Evolutionary conservation across 1,139 yeast species (phyloP).

Genomic region (Arxiozyma bovina): DNA sequence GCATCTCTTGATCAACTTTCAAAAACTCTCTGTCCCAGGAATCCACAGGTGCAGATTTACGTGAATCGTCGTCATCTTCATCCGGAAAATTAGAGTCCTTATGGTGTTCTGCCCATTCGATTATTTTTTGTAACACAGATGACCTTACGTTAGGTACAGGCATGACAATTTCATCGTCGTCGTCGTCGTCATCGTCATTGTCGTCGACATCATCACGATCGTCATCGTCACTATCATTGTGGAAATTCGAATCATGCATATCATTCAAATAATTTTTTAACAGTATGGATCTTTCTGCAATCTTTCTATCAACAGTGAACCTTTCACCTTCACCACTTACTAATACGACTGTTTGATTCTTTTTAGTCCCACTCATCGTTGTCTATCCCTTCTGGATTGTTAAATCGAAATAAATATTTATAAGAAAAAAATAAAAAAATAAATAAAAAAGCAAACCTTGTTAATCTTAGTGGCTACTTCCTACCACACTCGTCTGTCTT

Average conservation of each 20-base stretch:
- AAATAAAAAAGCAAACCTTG: too few species aligned
- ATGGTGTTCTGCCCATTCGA: slow-evolving; percentile 98
- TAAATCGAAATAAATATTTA: too few species aligned
- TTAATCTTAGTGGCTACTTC: too few species aligned
- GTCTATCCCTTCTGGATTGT: too few species aligned
- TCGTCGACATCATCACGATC: slow-evolving; percentile 21
- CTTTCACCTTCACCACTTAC: slow-evolving; percentile 67
- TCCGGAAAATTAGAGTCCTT: slow-evolving; percentile 73
- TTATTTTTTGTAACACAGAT: slow-evolving; percentile 77
- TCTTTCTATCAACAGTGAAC: slow-evolving; percentile 68
- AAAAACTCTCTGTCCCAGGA: slow-evolving; percentile 96
- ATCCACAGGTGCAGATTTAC: slow-evolving; percentile 76
- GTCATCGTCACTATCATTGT: slow-evolving; percentile 32
- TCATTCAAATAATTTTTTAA: slow-evolving; percentile 89
- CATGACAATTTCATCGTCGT: slow-evolving; percentile 60
- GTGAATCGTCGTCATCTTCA: slow-evolving; percentile 72
- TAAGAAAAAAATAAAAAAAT: too few species aligned
- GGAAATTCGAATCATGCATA: slow-evolving; percentile 52
- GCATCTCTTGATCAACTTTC: slow-evolving; percentile 96
- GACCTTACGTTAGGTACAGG: slow-evolving; percentile 90
- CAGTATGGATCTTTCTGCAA: slow-evolving; percentile 82
- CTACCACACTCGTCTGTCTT: too few species aligned
- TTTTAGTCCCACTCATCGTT: slow-evolving; percentile 7
- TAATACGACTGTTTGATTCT: slow-evolving; percentile 38
- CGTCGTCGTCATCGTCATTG: slow-evolving; percentile 38